Evolutionary conservation across 495 filamentous ascomycete genomes (phyloP), one percentile per base, ranked within the genome.

Genomic region (Tetracladium marchalianum): DNA sequence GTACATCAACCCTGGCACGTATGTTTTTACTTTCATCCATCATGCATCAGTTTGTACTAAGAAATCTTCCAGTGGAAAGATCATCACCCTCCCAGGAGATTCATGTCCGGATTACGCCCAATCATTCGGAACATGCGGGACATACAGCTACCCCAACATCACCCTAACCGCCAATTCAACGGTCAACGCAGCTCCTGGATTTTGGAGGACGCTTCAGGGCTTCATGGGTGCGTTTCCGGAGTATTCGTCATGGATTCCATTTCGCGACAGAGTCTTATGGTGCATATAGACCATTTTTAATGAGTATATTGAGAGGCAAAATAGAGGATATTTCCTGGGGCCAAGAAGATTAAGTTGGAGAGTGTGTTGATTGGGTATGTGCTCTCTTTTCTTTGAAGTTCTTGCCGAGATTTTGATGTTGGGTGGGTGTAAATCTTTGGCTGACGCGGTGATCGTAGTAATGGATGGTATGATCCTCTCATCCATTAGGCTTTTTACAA

Each of bases 201-300:
- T 78, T 57, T 82, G 72, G 69, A 71, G 70, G 44, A 72, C 73
- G 1, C 55, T 81, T 40, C 78, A 81, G 52, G 75, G 75, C 15
- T 82, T 81, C 59, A 74, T 80, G 66, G 76, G 77, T n/a, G 76
- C 69, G 2, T 81, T 82, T 53, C 78, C 78, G 2, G 56, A 79
- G 43, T 81, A 81, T 60, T 68, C 57, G 70, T 11, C 62, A 71
- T 34, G 64, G 67, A 1, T 76, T 80, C 57, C 72, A 77, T 52
- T 78, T 82, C 61, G 65, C 73, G 8, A 77, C 73, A 1, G 75
- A 80, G 54, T 70, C 66, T 27, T 85, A 84, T 49, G 81, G 82
- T 11, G 80, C 79, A 78, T 27, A 84, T 39, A 81, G 79, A 0
- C 82, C 81, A 65, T 76, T 1, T 84, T 81, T 51, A 71, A 76